These are phyloP conservation scores for Seiridium cupressi DNA, from an alignment of 2,329 filamentous ascomycete genomes.

Conservation along the genomic window DNA sequence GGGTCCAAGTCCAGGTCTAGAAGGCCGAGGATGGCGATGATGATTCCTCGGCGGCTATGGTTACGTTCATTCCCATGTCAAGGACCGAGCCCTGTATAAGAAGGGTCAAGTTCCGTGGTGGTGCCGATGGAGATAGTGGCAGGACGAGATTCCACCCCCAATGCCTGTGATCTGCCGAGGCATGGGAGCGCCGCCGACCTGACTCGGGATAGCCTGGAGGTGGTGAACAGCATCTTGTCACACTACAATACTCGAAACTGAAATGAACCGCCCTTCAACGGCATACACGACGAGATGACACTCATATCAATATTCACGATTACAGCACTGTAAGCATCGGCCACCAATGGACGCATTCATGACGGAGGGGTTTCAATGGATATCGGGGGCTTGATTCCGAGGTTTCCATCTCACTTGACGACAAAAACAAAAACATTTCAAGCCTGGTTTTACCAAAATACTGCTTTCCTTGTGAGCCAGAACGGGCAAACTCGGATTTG, in stretches of 20 bases:
- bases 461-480: too few species aligned
- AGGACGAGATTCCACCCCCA: background rate
- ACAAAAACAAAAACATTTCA: too few species aligned
- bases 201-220: background rate
- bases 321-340: too few species aligned
- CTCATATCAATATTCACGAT: too few species aligned
- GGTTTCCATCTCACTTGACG: too few species aligned
- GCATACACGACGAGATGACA: background rate
- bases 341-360: too few species aligned
- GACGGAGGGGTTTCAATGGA: too few species aligned
- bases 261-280: background rate
- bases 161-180: background rate
- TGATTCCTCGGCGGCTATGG: background rate
- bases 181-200: background rate
- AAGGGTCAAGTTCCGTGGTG: background rate
- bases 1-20: conserved; percentile 11
- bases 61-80: background rate
- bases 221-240: background rate
- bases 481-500: too few species aligned
- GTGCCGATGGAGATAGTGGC: background rate
- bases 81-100: background rate
- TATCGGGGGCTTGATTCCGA: too few species aligned
- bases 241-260: background rate
- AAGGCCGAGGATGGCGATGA: background rate
- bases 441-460: too few species aligned